phyloP scores from a whole-genome alignment of 225 moss, liverwort and hornwort species.

The Anthoceros angustus region DNA sequence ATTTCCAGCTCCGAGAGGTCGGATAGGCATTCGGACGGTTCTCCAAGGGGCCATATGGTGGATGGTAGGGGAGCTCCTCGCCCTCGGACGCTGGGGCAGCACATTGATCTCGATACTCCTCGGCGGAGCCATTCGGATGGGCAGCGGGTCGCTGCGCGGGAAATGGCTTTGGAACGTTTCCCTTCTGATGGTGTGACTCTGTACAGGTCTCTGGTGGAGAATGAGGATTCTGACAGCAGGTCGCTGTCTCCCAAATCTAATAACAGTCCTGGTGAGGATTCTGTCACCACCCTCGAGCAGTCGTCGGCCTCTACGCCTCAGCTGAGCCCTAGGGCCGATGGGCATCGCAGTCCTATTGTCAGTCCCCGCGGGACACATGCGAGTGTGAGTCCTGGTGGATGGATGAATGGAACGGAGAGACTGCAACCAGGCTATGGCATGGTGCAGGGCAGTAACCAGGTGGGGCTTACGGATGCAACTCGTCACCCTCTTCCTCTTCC shows the following conservation, averaged over 20 bases:
- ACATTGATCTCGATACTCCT: neutral
- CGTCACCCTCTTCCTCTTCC: slow-evolving; percentile 1
- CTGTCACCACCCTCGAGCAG: neutral
- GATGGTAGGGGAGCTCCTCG: neutral
- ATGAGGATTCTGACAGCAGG: slow-evolving; percentile 1
- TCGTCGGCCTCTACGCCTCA: neutral
- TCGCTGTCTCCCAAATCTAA: neutral
- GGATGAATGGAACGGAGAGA: neutral
- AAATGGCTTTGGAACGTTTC: neutral
- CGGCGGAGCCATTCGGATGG: neutral
- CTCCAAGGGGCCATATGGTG: neutral
- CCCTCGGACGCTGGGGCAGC: neutral
- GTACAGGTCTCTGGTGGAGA: neutral
- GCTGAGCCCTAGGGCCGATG: neutral
- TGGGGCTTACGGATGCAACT: neutral
- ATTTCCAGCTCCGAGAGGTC: slow-evolving; percentile 1
- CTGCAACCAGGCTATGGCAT: neutral
- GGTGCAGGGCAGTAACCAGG: neutral
- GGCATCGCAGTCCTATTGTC: neutral
- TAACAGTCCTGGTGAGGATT: neutral
- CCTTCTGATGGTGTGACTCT: neutral
- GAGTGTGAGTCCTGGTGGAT: neutral
- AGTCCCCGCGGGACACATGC: neutral
- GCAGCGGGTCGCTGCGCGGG: neutral
- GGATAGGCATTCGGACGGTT: neutral